Percentiles rank a stretch among this genome's conserved stretches.
Evolutionary conservation across 768 basidiomycete genomes (phyloP).

Genomic region (Kwoniella botswanensis): DNA sequence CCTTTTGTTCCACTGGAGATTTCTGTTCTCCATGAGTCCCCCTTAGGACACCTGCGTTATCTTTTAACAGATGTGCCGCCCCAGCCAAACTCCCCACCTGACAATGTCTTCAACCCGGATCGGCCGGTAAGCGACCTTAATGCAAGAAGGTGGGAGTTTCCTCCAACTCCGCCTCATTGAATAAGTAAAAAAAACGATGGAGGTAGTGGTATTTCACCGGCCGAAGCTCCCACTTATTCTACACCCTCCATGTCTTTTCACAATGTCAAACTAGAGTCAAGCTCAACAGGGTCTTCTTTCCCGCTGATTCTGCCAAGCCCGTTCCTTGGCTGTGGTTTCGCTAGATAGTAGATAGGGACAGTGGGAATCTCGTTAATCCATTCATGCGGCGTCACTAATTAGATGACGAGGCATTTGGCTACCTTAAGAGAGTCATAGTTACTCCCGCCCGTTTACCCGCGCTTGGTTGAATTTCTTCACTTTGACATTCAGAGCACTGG

Average conservation of each 20-base stretch:
- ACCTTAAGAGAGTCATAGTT: constrained; percentile 84
- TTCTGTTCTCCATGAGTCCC: constrained; percentile 78
- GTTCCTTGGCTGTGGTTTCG: no score
- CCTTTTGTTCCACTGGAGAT: constrained; percentile 79
- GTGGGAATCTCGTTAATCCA: no score
- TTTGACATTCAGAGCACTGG: constrained; percentile 82
- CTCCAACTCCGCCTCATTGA: constrained; percentile 73
- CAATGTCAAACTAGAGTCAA: constrained; percentile 86
- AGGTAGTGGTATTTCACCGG: constrained; percentile 82
- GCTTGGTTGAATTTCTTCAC: constrained; percentile 80
- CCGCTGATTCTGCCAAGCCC: constrained; percentile 53
- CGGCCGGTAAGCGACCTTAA: constrained; percentile 64
- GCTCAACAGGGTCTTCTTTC: constrained; percentile 84
- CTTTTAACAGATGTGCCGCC: constrained; percentile 75
- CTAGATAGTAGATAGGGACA: no score
- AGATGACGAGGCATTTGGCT: constrained; percentile 79
- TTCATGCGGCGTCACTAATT: no score
- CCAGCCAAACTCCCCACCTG: constrained; percentile 83
- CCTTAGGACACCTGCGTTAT: constrained; percentile 82
- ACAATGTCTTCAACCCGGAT: constrained; percentile 75
- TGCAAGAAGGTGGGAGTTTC: constrained; percentile 51
- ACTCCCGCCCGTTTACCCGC: constrained; percentile 76
- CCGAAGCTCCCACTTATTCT: constrained; percentile 80
- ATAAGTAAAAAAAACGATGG: constrained; percentile 81
- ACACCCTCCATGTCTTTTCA: constrained; percentile 81